Evolutionary conservation across 345 rosid genomes (phyloP).

Genomic region (Jatropha curcas): DNA sequence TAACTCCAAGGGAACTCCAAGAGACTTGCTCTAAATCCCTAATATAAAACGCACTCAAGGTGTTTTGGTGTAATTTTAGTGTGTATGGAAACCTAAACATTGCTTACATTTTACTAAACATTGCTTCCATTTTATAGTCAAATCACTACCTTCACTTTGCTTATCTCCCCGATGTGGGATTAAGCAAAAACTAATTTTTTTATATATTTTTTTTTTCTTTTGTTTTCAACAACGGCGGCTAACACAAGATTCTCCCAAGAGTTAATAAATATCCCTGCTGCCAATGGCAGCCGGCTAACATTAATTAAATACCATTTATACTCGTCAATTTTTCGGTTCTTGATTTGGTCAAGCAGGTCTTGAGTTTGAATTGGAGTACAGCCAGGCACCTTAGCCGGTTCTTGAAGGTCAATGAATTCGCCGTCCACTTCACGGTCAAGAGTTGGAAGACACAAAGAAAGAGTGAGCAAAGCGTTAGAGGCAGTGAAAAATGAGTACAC

Average conservation of each 20-base stretch:
- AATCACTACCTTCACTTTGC: too few relatives aligned
- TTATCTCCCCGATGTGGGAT: too few relatives aligned
- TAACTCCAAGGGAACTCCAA: too few relatives aligned
- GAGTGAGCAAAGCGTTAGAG: conserved; percentile 8
- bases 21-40: too few relatives aligned
- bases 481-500: conserved; percentile 20
- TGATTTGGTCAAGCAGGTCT: conserved; percentile 18
- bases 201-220: too few relatives aligned
- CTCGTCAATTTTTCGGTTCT: conserved; percentile 19
- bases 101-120: too few relatives aligned
- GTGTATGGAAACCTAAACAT: too few relatives aligned
- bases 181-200: too few relatives aligned
- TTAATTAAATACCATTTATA: conserved; percentile 15
- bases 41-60: too few relatives aligned
- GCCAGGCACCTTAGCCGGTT: conserved; percentile 26
- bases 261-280: conserved; percentile 24
- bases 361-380: conserved; percentile 18
- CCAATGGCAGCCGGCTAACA: conserved; percentile 7
- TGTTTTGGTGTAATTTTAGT: too few relatives aligned
- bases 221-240: too few relatives aligned
- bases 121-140: too few relatives aligned
- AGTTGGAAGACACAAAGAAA: conserved; percentile 22
- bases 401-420: conserved; percentile 20
- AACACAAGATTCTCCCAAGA: conserved; percentile 27
- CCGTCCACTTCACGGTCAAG: conserved; percentile 23